A percentile compares a stretch with the other conserved stretches of the same genome.
Evolutionary conservation across 176 grass and related monocot species (phyloP).

Genomic region (Avena insularis): DNA sequence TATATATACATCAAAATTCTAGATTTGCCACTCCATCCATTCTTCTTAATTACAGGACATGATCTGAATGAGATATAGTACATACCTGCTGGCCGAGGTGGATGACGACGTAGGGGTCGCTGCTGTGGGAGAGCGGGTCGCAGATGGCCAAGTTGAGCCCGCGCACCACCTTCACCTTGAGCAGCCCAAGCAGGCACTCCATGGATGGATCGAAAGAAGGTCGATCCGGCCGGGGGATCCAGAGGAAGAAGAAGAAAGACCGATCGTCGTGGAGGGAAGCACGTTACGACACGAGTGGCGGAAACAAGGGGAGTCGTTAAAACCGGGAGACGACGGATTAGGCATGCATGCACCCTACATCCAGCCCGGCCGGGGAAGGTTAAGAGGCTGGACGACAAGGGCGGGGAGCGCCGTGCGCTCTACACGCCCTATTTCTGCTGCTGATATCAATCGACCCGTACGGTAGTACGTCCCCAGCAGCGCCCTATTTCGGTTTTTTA

Average conservation of each 20-base stretch:
- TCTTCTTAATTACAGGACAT: neutral
- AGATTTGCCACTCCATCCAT: conserved; percentile 47
- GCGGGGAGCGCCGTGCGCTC: conserved; percentile 6
- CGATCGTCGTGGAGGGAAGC: neutral
- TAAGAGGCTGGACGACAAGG: conserved; percentile 40
- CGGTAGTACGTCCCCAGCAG: too few species aligned
- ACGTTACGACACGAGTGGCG: neutral
- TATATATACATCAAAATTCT: neutral
- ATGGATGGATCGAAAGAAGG: conserved; percentile 32
- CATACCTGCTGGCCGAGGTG: conserved; percentile 23
- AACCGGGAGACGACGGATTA: neutral
- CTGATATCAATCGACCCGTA: neutral
- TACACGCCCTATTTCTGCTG: conserved; percentile 22
- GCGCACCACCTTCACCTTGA: conserved; percentile 29
- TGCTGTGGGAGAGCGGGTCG: conserved; percentile 33
- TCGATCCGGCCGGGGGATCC: neutral
- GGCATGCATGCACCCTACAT: neutral
- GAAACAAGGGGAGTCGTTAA: conserved; percentile 17
- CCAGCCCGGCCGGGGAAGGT: neutral
- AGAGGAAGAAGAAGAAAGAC: neutral
- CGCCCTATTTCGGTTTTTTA: neutral
- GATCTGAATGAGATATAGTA: neutral
- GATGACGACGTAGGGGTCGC: conserved; percentile 34
- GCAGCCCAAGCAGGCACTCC: conserved; percentile 50
- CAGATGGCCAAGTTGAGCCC: conserved; percentile 32